Base-by-base conservation (phyloP, 139 green algal genomes). In the Chlamydomonas sphaeroides region DNA sequence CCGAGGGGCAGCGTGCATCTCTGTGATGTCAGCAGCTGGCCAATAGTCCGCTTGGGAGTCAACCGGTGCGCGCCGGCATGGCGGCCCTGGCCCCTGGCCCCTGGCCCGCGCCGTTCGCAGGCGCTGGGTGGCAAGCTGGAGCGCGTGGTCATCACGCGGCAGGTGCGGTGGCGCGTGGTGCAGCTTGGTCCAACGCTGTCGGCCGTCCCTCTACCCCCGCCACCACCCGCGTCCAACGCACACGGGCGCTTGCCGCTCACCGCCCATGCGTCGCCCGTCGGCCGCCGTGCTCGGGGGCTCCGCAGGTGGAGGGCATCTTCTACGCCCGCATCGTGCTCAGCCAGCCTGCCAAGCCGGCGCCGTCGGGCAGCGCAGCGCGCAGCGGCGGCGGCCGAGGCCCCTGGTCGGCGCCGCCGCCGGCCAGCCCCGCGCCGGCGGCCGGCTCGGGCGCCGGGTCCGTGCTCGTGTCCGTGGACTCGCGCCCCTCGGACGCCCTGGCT, bases 61-160 rank as follows among this genome's bases (percentile, higher is more conserved):
- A n/a, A n/a, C n/a, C n/a, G n/a, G 62, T 28, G 62, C n/a, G 32
- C 32, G 15, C 18, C 32, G 3, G 26, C 62, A 5, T 48, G 5
- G 38, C 30, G 4, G 36, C 65, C 65, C 17, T 30, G 14, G 53
- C 17, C n/a, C n/a, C n/a, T n/a, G n/a, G n/a, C n/a, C n/a, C n/a
- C n/a, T n/a, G n/a, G n/a, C n/a, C n/a, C n/a, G n/a, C n/a, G n/a
- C n/a, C n/a, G n/a, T n/a, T n/a, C n/a, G n/a, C 57, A 80, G 73
- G 73, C 73, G 1, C n/a, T 69, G 38, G 39, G 73, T 30, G 73
- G 39, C 57, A 80, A 41, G 18, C 21, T 80, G 38, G 45, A 69
- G 73, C 73, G 73, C 3, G 73, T 80, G 38, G 73, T 80, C 39
- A 70, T 80, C 57, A 80, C 73, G 0, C 73, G 73, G 26, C 73